A percentile compares a stretch with the other conserved stretches of the same genome.
Evolutionary conservation across 2,329 filamentous ascomycete genomes (phyloP).

Genomic region (Aureobasidium uvarum): DNA sequence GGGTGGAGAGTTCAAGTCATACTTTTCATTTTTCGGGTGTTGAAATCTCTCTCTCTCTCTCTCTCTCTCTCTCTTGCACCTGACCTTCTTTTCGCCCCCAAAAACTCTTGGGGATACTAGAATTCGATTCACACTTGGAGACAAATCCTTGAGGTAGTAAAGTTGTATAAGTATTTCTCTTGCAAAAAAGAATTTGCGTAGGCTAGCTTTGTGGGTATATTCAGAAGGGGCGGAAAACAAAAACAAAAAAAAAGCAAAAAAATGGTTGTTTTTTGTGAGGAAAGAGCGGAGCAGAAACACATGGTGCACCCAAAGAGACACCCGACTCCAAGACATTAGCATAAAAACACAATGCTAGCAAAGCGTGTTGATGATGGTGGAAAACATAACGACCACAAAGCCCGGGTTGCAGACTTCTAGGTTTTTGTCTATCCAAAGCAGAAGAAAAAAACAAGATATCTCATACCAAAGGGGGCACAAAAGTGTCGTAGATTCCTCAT

Average conservation of each 20-base stretch:
- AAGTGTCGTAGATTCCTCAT: slow-evolving; percentile 17
- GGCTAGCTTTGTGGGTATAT: slow-evolving; percentile 3
- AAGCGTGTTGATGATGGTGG: not conserved
- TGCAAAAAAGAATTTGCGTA: not conserved
- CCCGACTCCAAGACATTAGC: not conserved
- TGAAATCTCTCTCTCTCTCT: no score
- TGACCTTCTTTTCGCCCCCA: no score
- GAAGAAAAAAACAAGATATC: not conserved
- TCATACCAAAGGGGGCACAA: not conserved
- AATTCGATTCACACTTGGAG: no score
- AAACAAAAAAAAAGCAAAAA: not conserved
- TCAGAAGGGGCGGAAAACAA: not conserved
- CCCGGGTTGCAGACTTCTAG: not conserved
- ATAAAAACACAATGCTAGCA: not conserved
- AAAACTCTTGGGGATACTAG: no score
- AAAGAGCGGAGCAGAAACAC: not conserved
- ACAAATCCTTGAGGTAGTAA: no score
- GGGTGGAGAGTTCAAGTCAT: no score
- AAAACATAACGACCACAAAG: not conserved
- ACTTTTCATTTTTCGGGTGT: no score
- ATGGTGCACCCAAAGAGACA: not conserved
- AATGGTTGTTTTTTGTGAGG: not conserved
- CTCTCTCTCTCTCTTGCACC: no score
- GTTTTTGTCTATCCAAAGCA: not conserved
- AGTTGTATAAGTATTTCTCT: not conserved